Percentiles rank a stretch among this genome's conserved stretches.
Conservation (phyloP, 164 flowering plant species). For the Platanus orientalis region DNA sequence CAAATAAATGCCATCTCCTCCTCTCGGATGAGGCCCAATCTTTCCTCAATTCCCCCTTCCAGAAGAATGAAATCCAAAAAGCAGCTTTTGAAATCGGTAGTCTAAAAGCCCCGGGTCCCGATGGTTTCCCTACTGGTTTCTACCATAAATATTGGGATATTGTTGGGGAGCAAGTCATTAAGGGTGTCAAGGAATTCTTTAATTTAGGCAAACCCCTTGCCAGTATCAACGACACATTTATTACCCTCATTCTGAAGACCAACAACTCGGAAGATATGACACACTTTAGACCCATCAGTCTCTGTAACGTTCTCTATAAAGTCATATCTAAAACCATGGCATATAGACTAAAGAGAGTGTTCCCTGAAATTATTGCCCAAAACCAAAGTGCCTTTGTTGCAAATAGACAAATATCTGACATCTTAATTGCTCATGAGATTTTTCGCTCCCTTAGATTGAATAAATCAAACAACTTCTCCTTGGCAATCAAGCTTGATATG, state of each 20-base stretch:
- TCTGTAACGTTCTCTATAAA: not conserved
- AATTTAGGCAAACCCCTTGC: not conserved
- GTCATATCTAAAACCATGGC: not conserved
- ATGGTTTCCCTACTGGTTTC: not conserved
- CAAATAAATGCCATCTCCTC: too few species aligned
- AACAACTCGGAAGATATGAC: not conserved
- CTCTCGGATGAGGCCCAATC: too few species aligned
- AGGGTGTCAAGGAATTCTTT: not conserved
- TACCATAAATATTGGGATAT: not conserved
- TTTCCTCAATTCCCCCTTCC: too few species aligned
- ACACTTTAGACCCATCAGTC: not conserved
- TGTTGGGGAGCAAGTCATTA: not conserved
- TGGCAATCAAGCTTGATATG: not conserved
- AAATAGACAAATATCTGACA: too few species aligned
- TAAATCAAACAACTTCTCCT: not conserved
- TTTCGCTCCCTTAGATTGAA: not conserved
- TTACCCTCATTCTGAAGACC: not conserved
- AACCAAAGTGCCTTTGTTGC: not conserved
- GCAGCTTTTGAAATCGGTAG: not conserved
- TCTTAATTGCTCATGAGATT: not conserved
- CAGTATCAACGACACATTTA: not conserved
- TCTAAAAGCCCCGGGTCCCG: not conserved
- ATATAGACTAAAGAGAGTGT: not conserved
- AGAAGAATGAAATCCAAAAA: not conserved
- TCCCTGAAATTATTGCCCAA: not conserved